Conservation (phyloP, 306 rosid genomes). For the Boehmeria nivea region DNA sequence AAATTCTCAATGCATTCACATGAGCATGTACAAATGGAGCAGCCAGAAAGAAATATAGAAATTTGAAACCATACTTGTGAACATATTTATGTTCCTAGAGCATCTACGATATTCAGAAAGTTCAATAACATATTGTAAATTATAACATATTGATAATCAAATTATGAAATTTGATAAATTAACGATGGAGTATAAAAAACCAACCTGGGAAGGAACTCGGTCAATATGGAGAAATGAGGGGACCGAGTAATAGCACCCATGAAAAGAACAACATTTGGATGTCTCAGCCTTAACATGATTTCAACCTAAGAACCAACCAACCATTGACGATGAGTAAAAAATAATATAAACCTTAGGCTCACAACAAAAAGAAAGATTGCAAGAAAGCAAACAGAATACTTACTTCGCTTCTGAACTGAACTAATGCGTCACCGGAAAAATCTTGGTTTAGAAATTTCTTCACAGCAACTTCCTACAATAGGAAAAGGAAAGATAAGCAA, state of each 20-base stretch:
- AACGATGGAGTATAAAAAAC: slow-evolving; percentile 3
- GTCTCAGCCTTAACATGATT: slow-evolving; percentile 94
- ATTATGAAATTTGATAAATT: too few relatives aligned
- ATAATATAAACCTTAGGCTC: not conserved
- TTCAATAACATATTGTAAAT: too few relatives aligned
- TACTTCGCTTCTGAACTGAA: slow-evolving; percentile 93
- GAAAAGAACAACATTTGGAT: slow-evolving; percentile 98
- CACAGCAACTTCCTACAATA: slow-evolving; percentile 91
- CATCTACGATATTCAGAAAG: too few relatives aligned
- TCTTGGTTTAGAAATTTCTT: slow-evolving; percentile 97
- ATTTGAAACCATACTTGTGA: too few relatives aligned
- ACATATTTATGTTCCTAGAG: too few relatives aligned
- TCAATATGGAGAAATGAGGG: slow-evolving; percentile 92
- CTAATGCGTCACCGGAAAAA: slow-evolving; percentile 87
- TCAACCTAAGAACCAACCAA: slow-evolving; percentile 57
- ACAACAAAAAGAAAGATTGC: not conserved
- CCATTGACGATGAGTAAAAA: not conserved
- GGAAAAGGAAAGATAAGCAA: slow-evolving; percentile 20
- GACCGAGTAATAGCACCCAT: slow-evolving; percentile 97
- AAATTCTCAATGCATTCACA: too few relatives aligned
- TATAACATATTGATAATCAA: too few relatives aligned
- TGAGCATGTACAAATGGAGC: too few relatives aligned
- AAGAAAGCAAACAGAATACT: slow-evolving; percentile 17
- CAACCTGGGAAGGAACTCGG: slow-evolving; percentile 95
- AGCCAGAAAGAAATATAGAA: too few relatives aligned